Evolutionary conservation across 345 rosid species (phyloP), one percentile per base, ranked within the genome.

Genomic region (Draba incana): DNA sequence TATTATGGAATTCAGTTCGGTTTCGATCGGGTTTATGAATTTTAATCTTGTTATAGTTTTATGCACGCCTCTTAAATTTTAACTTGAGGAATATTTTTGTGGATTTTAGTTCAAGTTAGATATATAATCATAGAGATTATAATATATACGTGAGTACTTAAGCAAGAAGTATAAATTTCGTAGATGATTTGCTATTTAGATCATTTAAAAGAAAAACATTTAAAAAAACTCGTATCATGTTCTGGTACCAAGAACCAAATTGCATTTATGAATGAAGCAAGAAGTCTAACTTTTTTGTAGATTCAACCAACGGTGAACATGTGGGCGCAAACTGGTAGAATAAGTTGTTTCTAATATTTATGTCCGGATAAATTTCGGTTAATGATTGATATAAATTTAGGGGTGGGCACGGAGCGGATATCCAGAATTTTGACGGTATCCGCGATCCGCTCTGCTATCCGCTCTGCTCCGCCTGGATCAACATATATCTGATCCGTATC

Each of bases 201-300:
- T 48, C 12, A 64, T 51, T 28, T 49, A 42, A 12, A 16, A 33
- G 6, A 33, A 28, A 6, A 31, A 31, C 5, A 31, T 2, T 2
- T 1, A 31, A 31, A 31, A 4, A 66, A 42, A 15, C 30, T 66
- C 53, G 15, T 14, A 10, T 39, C 13, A 4, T 20, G 31, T 24
- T 55, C 14, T 64, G 24, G 38, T 37, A 24, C n/a, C n/a, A 20
- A 51, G 35, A 67, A 44, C 63, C 13, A 55, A 44, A 67, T 25
- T 30, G 55, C 55, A 45, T 35, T 56, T 33, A 35, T 33, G 25
- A 67, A 5, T 56, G 54, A 55, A 43, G 3, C 25, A 55, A 56
- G 14, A 55, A 67, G 11, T 55, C 61, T 7, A 45, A 20, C 9
- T 30, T 30, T 30, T 30, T 14, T 30, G 53, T 54, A 15, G 31